Evolutionary conservation across 73 alveolate genomes (phyloP).

Genomic region (Paramecium primaurelia): DNA sequence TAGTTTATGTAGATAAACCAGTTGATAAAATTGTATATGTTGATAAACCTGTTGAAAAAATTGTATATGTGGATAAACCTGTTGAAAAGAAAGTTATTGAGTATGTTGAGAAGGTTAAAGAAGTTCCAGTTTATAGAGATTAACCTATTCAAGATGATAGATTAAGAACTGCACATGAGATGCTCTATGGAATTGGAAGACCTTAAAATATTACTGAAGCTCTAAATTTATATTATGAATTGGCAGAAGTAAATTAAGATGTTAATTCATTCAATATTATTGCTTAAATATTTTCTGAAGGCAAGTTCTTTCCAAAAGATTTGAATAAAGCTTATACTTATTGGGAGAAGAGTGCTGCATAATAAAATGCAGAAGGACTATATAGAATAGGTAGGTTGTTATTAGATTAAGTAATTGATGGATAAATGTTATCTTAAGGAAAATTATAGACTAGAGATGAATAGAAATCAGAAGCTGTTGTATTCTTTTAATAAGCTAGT

Average conservation of each 20-base stretch:
- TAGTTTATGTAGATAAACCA: not conserved
- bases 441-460: not conserved
- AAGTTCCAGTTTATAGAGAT: conserved; percentile 18
- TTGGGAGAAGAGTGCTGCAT: conserved; percentile 49
- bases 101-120: not conserved
- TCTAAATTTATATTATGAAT: not conserved
- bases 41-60: conserved; percentile 25
- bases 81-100: conserved; percentile 16
- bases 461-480: not conserved
- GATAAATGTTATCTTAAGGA: not conserved
- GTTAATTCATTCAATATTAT: not conserved
- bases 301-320: conserved; percentile 38
- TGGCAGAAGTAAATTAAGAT: conserved; percentile 9
- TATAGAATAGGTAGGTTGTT: conserved; percentile 17
- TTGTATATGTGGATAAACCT: not conserved
- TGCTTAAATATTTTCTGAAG: conserved; percentile 29
- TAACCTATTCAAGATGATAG: conserved; percentile 1
- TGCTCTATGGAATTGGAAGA: conserved; percentile 33
- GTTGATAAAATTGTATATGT: conserved; percentile 18
- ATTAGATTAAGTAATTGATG: conserved; percentile 26
- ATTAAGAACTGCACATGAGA: conserved; percentile 24
- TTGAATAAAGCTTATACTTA: conserved; percentile 24
- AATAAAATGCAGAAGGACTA: not conserved
- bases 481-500: not conserved
- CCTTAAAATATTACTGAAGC: conserved; percentile 39